A percentile compares a stretch with the other conserved stretches of the same genome.
Conservation (phyloP, 2,329 filamentous ascomycete genomes). For the Lasiodiplodia hormozganensis region DNA sequence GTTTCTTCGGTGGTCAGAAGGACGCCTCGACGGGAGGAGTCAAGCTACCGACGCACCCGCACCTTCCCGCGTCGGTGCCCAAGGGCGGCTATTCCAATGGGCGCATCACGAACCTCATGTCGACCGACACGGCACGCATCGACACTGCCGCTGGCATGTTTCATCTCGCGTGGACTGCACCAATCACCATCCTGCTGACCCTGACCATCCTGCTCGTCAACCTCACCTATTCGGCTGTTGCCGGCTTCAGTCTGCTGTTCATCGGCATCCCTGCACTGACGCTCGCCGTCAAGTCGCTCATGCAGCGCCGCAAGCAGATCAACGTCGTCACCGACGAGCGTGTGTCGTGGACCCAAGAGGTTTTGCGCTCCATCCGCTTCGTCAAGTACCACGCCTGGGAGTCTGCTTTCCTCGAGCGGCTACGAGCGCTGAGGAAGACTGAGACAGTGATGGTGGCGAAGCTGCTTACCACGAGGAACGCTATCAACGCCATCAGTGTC, state of each 20-base stretch:
- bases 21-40: constrained; percentile 47
- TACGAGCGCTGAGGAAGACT: constrained; percentile 73
- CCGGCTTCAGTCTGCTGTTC: constrained; percentile 83
- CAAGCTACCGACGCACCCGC: constrained; percentile 48
- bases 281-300: constrained; percentile 76
- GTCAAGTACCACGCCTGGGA: constrained; percentile 99
- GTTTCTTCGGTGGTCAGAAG: constrained; percentile 52
- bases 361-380: constrained; percentile 87
- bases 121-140: constrained; percentile 90
- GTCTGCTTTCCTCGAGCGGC: constrained; percentile 78
- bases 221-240: constrained; percentile 87
- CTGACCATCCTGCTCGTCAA: constrained; percentile 84
- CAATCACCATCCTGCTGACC: constrained; percentile 78
- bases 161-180: constrained; percentile 89
- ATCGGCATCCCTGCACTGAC: constrained; percentile 80
- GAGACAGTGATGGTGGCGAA: constrained; percentile 88
- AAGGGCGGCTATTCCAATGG: constrained; percentile 92
- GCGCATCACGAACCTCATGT: constrained; percentile 91
- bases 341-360: constrained; percentile 90
- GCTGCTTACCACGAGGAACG: constrained; percentile 82
- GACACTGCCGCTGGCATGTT: constrained; percentile 89
- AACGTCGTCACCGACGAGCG: constrained; percentile 95
- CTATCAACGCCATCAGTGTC: constrained; percentile 82
- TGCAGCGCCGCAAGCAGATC: constrained; percentile 77
- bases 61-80: constrained; percentile 63